Conservation (phyloP, 2,329 filamentous ascomycete genomes). For the Penicillium occitanis region DNA sequence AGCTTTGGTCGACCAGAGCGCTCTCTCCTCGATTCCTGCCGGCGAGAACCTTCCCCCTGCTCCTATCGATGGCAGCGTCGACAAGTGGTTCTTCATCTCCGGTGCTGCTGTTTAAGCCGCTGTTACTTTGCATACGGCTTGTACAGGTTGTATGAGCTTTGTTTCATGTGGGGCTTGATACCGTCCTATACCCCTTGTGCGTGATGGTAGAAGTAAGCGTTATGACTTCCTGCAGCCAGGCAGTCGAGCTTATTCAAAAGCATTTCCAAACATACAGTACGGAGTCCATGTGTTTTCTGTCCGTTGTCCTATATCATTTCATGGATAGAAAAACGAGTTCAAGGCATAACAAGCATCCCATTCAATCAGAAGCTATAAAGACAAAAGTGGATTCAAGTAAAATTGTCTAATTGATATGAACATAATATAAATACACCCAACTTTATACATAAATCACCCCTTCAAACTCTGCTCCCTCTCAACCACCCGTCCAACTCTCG, state of each 20-base stretch:
- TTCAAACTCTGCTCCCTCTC: conserved; percentile 79
- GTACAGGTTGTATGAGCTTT: not conserved
- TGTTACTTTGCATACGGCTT: not conserved
- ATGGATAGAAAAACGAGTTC: conserved; percentile 18
- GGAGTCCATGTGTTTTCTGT: conserved; percentile 8
- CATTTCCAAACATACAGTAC: not conserved
- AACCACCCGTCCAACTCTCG: conserved; percentile 80
- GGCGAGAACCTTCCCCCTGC: conserved; percentile 79
- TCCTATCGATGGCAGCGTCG: conserved; percentile 92
- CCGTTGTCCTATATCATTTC: not conserved
- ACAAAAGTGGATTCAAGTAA: not conserved
- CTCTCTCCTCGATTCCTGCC: conserved; percentile 73
- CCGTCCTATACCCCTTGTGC: conserved; percentile 12
- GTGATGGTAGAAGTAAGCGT: conserved; percentile 1
- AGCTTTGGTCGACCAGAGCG: conserved; percentile 66
- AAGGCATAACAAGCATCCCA: not conserved
- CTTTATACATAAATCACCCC: conserved; percentile 34
- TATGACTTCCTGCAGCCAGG: conserved; percentile 4
- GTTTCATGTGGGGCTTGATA: not conserved
- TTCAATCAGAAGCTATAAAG: too few relatives aligned
- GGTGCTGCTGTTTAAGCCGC: conserved; percentile 75
- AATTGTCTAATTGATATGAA: not conserved
- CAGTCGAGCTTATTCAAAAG: not conserved
- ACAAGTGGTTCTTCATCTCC: conserved; percentile 99
- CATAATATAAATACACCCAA: not conserved